Evolutionary conservation across 2,329 filamentous ascomycete species (phyloP).

Genomic region (Basipetospora chlamydospora): DNA sequence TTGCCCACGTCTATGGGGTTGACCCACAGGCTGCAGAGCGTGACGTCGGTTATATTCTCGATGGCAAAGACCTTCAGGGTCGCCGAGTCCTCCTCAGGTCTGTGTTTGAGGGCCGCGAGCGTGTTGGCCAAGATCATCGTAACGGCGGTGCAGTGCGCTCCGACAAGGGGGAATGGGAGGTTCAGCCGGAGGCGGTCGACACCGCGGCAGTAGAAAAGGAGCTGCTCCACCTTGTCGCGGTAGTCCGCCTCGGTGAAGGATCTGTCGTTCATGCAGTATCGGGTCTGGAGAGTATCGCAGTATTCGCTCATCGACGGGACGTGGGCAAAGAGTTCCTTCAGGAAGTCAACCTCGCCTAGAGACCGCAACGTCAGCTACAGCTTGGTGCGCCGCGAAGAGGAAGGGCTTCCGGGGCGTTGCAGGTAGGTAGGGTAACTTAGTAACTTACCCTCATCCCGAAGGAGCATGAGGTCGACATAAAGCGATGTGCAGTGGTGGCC

Average conservation of each 20-base stretch:
- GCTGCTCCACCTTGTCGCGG: slow-evolving; percentile 21
- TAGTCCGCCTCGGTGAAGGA: slow-evolving; percentile 37
- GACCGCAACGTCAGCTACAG: not conserved
- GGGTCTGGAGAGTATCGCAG: slow-evolving; percentile 25
- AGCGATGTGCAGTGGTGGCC: slow-evolving; percentile 33
- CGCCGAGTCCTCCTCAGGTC: slow-evolving; percentile 27
- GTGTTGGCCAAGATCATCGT: slow-evolving; percentile 39
- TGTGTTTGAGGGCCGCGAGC: slow-evolving; percentile 29
- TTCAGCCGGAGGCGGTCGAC: slow-evolving; percentile 32
- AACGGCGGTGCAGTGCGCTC: slow-evolving; percentile 27
- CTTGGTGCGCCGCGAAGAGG: too few relatives aligned
- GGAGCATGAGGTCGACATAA: slow-evolving; percentile 36
- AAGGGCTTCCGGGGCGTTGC: not conserved
- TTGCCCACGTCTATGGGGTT: slow-evolving; percentile 37
- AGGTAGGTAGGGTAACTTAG: not conserved
- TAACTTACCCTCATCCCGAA: slow-evolving; percentile 33
- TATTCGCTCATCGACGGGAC: slow-evolving; percentile 31
- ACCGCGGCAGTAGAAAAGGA: slow-evolving; percentile 29
- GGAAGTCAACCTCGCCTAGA: slow-evolving; percentile 32
- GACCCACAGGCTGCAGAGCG: slow-evolving; percentile 32
- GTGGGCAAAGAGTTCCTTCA: slow-evolving; percentile 28
- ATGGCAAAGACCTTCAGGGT: slow-evolving; percentile 30
- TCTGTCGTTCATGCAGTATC: slow-evolving; percentile 31
- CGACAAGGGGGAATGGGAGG: slow-evolving; percentile 36
- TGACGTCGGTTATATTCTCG: slow-evolving; percentile 33